Base-by-base conservation (phyloP, 2,329 filamentous ascomycete genomes). In the Nemania sp. region DNA sequence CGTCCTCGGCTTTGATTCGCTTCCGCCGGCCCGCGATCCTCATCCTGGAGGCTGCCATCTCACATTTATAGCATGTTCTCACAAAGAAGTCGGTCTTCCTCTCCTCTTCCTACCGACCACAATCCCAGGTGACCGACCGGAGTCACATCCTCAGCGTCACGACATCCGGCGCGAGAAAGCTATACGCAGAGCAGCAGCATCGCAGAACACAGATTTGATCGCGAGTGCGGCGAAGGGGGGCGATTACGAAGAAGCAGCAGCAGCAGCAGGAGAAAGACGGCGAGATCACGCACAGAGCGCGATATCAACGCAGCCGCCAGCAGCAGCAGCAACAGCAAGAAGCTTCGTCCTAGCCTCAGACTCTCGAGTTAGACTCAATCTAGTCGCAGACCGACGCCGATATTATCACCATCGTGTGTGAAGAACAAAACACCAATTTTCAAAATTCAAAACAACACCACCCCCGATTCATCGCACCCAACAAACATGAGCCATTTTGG, bases 121-220 rank as follows among this genome's bases (percentile, higher is more conserved):
- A 81, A 80, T 80, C 78, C 79, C 76, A 80, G 80, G 80, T 83
- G 80, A 83, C 79, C 72, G 80, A 83, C 79, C 72, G 74, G 75
- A 70, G 68, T 75, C 72, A 72, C 73, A 72, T 69, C 70, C 73
- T 71, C 66, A 68, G 75, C 73, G 74, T 72, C 71, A 72, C 76
- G 75, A 75, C 72, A 74, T 47, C 70, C 71, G 71, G 73, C 75
- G 74, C 76, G 69, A 75, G 24, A 65, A 54, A 65, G 54, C 46
- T 22, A n/a, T 23, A 44, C 26, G 14, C 43, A 57, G 7, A 37
- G 22, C 34, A 37, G 34, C 36, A 39, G 17, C 48, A 48, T 15
- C 20, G 36, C n/a, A n/a, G n/a, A n/a, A n/a, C n/a, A 28, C 26
- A 28, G 28, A 31, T 28, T 28, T 12, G 26, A n/a, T n/a, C n/a